Percentiles rank a stretch among this genome's conserved stretches.
These are phyloP conservation scores for Pseudogymnoascus sp. DNA, from an alignment of 2,329 filamentous ascomycete species.

Conservation along the genomic window DNA sequence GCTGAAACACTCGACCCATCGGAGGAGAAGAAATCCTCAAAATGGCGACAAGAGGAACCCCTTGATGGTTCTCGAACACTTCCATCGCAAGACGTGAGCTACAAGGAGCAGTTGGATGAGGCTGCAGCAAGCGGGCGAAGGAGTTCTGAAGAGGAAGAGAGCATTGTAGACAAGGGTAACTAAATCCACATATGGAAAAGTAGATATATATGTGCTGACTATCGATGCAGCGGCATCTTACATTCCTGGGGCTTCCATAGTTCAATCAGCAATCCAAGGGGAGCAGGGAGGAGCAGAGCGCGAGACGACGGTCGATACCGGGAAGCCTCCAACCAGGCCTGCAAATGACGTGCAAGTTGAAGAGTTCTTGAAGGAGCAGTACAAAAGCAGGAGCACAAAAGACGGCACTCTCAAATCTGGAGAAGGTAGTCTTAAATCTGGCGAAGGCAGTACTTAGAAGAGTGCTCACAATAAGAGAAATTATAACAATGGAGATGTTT, in stretches of 20 bases:
- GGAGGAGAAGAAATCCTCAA: conserved; percentile 15
- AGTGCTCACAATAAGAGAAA: no score
- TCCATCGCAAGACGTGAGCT: conserved; percentile 19
- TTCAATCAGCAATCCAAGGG: conserved; percentile 14
- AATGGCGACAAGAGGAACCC: conserved; percentile 14
- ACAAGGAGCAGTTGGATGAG: conserved; percentile 23
- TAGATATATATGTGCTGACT: conserved; percentile 13
- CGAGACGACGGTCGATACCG: neutral
- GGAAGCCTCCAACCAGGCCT: conserved; percentile 20
- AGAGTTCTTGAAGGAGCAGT: conserved; percentile 25
- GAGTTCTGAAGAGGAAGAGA: conserved; percentile 12
- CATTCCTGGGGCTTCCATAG: conserved; percentile 18
- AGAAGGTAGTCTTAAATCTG: no score
- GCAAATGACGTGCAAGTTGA: conserved; percentile 28
- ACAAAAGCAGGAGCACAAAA: conserved; percentile 19
- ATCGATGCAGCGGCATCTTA: conserved; percentile 17
- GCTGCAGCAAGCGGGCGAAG: conserved; percentile 16
- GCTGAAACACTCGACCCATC: conserved; percentile 10
- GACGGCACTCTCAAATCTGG: neutral
- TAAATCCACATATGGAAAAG: neutral
- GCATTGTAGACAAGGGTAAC: conserved; percentile 21
- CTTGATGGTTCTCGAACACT: conserved; percentile 18
- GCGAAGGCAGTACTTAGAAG: no score
- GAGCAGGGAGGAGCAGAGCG: conserved; percentile 12
- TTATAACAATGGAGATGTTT: no score